Conservation (phyloP, 768 basidiomycete genomes). For the Calvatia gigantea region DNA sequence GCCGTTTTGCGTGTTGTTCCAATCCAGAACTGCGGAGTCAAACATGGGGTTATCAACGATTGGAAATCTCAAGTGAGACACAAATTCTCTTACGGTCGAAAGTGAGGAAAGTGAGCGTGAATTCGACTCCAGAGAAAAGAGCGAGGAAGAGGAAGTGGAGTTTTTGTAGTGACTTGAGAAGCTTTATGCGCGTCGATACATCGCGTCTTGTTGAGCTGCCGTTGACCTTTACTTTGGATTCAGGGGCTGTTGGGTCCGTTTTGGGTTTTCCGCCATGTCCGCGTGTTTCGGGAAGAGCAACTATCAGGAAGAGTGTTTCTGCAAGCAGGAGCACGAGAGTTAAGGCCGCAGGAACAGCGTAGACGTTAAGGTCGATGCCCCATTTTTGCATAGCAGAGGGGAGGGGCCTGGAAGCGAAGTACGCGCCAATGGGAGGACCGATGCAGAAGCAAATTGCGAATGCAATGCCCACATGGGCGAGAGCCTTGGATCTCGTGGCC, state of each 20-base stretch:
- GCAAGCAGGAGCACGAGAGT: slow-evolving; percentile 72
- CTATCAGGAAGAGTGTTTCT: slow-evolving; percentile 77
- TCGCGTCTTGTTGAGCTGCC: slow-evolving; percentile 26
- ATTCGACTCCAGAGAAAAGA: slow-evolving; percentile 93
- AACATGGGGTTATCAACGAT: background rate
- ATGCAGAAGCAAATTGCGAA: slow-evolving; percentile 94
- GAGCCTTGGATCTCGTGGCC: slow-evolving; percentile 74
- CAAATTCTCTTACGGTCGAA: slow-evolving; percentile 64
- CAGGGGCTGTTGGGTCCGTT: slow-evolving; percentile 10
- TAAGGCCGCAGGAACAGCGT: slow-evolving; percentile 84
- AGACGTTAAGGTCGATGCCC: slow-evolving; percentile 77
- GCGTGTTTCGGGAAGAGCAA: slow-evolving; percentile 84
- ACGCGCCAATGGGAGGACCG: slow-evolving; percentile 93
- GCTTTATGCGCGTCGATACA: slow-evolving; percentile 47
- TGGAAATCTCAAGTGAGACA: background rate
- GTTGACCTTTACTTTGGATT: slow-evolving; percentile 18
- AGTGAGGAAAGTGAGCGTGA: slow-evolving; percentile 93
- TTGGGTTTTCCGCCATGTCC: slow-evolving; percentile 32
- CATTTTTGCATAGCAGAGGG: slow-evolving; percentile 53
- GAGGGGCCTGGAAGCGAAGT: slow-evolving; percentile 86
- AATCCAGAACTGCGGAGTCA: slow-evolving; percentile 65
- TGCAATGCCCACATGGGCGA: slow-evolving; percentile 93
- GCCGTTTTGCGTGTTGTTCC: slow-evolving; percentile 88
- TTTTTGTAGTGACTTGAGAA: slow-evolving; percentile 57
- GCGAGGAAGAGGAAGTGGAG: slow-evolving; percentile 86